A percentile compares a stretch with the other conserved stretches of the same genome.
Evolutionary conservation across 768 basidiomycete species (phyloP).

Genomic region (Macrolepiota albuminosa): DNA sequence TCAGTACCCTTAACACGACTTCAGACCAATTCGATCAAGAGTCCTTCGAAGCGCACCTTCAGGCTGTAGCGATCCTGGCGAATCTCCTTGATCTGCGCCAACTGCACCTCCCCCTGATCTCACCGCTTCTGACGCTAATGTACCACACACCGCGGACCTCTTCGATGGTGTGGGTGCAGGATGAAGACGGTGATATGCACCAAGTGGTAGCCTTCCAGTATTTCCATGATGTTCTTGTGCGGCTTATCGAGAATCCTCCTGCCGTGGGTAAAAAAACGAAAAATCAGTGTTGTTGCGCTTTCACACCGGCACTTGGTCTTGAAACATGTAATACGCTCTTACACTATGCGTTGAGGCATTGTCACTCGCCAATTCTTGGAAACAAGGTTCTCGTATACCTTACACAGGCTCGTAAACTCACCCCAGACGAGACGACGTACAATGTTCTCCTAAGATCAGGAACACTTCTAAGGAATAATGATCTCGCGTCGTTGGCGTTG

Average conservation of each 20-base stretch:
- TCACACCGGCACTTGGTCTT: conserved; percentile 16
- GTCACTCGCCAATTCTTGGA: conserved; percentile 45
- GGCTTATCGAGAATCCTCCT: conserved; percentile 32
- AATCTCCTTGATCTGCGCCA: conserved; percentile 44
- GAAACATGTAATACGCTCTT: conserved; percentile 55
- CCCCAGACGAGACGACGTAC: conserved; percentile 46
- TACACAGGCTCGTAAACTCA: conserved; percentile 35
- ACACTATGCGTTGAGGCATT: conserved; percentile 61
- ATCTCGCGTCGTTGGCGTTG: conserved; percentile 36
- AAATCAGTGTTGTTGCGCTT: background rate
- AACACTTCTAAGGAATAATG: conserved; percentile 42
- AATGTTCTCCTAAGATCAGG: conserved; percentile 57
- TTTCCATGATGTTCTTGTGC: conserved; percentile 41
- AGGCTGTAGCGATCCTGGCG: conserved; percentile 59
- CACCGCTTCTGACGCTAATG: conserved; percentile 41
- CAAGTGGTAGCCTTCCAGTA: conserved; percentile 40
- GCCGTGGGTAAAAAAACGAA: background rate
- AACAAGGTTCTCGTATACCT: conserved; percentile 51
- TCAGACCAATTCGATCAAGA: conserved; percentile 8
- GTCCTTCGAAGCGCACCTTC: conserved; percentile 35
- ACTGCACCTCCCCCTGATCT: conserved; percentile 40
- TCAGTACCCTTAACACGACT: background rate
- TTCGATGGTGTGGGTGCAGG: conserved; percentile 33
- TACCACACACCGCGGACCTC: conserved; percentile 39
- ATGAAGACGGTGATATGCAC: conserved; percentile 18